Base-by-base conservation (phyloP, 345 rosid genomes). In the Gynandropsis gynandra region DNA sequence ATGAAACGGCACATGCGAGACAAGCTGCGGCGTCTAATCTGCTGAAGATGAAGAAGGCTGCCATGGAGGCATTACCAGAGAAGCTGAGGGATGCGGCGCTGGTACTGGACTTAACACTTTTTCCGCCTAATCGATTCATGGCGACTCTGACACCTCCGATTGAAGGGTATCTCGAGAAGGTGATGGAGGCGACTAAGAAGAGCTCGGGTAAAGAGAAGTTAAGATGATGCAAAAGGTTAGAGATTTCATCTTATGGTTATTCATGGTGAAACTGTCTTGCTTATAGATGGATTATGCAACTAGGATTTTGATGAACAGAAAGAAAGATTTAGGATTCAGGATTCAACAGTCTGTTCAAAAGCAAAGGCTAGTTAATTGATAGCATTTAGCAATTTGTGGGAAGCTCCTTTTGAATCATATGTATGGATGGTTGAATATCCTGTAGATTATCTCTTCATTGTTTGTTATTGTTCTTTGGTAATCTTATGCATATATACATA, bases 121-220 rank as follows among this genome's bases (percentile, higher is more conserved):
- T 83, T 54, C 96, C 98, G 0, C 73, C 67, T 0, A 75, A 77
- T 53, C 71, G 93, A 56, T 80, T 79, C 50, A 80, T 84, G 96
- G 89, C 96, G 0, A 77, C 95, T 0, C 77, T 92, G 51, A 87
- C 96, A n/a, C 95, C 96, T 3, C 96, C 98, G 1, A 92, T 87
- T 65, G 93, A 87, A 69, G 96, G 96, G 43, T 87, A 92, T 56
- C 78, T 79, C 31, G 88, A 92, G 61, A 80, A 82, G 76, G 75
- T 92, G 15, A 82, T 62, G 63, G 98, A 87, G 55, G 98, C 98
- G 0, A 74, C 96, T 0, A 79, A 52, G 82, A 64, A 72, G 67
- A 76, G 85, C 42, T 67, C 87, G 0, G 74, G 78, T 15, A 80
- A 68, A 63, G 83, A 82, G 73, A 90, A 87, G 79, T 67, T 82